Conservation (phyloP, 2,329 filamentous ascomycete species). For the Pseudogymnoascus verrucosus region DNA sequence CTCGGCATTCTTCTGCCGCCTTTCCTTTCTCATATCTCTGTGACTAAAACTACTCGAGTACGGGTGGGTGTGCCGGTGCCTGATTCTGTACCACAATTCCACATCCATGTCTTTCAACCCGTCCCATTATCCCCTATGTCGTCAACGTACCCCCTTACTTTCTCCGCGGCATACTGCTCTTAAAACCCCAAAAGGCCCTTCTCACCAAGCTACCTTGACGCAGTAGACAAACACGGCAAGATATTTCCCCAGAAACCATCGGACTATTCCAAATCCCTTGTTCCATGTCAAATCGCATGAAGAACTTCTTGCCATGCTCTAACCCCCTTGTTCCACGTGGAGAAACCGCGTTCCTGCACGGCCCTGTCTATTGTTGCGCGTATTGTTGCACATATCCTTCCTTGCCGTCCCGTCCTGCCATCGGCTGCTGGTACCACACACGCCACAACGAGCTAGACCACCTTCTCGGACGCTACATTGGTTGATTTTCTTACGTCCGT, state of each 20-base stretch:
- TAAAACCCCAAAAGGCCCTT: neutral
- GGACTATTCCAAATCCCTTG: neutral
- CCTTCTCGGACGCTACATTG: neutral
- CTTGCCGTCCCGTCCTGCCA: neutral
- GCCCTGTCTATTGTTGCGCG: neutral
- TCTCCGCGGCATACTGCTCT: neutral
- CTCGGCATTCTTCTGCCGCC: neutral
- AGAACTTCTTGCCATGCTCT: neutral
- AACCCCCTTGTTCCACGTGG: neutral
- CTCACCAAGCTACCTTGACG: neutral
- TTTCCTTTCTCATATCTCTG: neutral
- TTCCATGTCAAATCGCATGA: constrained; percentile 3
- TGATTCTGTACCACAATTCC: neutral
- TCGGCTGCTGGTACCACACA: neutral
- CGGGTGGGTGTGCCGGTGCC: neutral
- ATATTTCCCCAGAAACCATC: too few relatives aligned
- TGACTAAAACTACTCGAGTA: neutral
- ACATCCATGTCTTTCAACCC: neutral
- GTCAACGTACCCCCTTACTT: neutral
- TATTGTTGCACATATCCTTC: neutral
- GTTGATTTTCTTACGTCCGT: neutral
- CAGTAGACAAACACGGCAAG: neutral
- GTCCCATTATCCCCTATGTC: neutral
- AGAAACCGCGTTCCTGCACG: neutral
- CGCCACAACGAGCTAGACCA: neutral